Conservation (phyloP, 495 filamentous ascomycete species). For the Daldinia vernicosa region DNA sequence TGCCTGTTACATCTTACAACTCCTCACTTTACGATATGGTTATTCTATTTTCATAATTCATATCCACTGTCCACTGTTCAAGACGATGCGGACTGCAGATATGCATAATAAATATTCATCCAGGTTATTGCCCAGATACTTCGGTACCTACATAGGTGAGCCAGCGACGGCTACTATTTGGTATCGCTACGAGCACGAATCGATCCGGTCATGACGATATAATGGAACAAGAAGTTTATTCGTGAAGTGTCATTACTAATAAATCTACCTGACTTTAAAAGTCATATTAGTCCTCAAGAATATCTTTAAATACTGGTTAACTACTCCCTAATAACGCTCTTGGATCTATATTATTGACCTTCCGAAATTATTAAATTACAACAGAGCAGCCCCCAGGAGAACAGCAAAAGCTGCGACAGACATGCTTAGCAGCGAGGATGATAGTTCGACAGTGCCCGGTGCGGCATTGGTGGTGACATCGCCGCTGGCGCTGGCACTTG, state of each 20-base stretch:
- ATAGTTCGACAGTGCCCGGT: constrained; percentile 14
- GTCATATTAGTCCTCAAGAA: not conserved
- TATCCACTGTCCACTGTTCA: not conserved
- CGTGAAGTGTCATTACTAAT: constrained; percentile 1
- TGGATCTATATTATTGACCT: not conserved
- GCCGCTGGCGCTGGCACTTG: not conserved
- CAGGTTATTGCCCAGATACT: not conserved
- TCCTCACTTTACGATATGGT: not conserved
- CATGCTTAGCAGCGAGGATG: constrained; percentile 26
- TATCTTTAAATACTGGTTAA: not conserved
- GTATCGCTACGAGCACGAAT: not conserved
- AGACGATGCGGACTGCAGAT: not conserved
- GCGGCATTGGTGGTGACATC: constrained; percentile 9
- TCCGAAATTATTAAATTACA: constrained; percentile 6
- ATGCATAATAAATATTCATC: not conserved
- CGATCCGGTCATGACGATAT: not conserved
- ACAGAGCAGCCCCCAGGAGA: constrained; percentile 24
- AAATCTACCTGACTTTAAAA: not conserved
- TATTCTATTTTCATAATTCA: not conserved
- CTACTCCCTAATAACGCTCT: not conserved
- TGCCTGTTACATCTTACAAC: not conserved
- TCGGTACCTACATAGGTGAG: not conserved
- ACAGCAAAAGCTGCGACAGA: constrained; percentile 23
- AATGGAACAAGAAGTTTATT: not conserved
- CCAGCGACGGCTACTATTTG: not conserved